A percentile compares a stretch with the other conserved stretches of the same genome.
phyloP scores from a whole-genome alignment of 2,329 filamentous ascomycete species.

The Tolypocladium inflatum region DNA sequence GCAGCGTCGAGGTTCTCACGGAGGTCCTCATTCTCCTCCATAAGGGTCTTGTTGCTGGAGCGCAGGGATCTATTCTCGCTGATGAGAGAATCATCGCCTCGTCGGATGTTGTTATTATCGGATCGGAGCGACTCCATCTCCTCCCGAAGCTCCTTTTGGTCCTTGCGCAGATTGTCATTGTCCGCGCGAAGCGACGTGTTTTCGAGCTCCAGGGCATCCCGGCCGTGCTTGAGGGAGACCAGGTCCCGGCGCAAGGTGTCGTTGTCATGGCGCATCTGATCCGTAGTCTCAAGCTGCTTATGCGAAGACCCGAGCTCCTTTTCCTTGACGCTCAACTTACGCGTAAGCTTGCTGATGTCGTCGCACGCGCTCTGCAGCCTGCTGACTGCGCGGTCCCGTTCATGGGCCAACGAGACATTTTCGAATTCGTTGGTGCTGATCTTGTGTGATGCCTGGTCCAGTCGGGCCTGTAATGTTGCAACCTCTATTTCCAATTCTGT shows the following conservation, averaged over 20 bases:
- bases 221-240: conserved; percentile 26
- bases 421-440: conserved; percentile 53
- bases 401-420: conserved; percentile 50
- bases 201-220: conserved; percentile 27
- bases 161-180: conserved; percentile 27
- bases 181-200: conserved; percentile 30
- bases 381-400: conserved; percentile 55
- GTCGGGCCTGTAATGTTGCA: conserved; percentile 47
- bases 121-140: conserved; percentile 31
- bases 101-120: conserved; percentile 30
- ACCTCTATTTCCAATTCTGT: conserved; percentile 50
- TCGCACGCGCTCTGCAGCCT: conserved; percentile 53
- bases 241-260: conserved; percentile 31
- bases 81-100: conserved; percentile 32
- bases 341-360: conserved; percentile 41
- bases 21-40: conserved; percentile 33
- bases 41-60: conserved; percentile 28
- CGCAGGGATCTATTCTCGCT: conserved; percentile 36
- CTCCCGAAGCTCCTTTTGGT: conserved; percentile 24
- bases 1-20: conserved; percentile 29
- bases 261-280: conserved; percentile 28
- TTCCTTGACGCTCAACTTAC: conserved; percentile 29
- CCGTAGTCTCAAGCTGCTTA: conserved; percentile 29
- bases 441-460: conserved; percentile 55
- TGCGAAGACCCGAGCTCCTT: conserved; percentile 33